Evolutionary conservation across 2,329 filamentous ascomycete species (phyloP), one percentile per base, ranked within the genome.

Genomic region (Botrytis porri): DNA sequence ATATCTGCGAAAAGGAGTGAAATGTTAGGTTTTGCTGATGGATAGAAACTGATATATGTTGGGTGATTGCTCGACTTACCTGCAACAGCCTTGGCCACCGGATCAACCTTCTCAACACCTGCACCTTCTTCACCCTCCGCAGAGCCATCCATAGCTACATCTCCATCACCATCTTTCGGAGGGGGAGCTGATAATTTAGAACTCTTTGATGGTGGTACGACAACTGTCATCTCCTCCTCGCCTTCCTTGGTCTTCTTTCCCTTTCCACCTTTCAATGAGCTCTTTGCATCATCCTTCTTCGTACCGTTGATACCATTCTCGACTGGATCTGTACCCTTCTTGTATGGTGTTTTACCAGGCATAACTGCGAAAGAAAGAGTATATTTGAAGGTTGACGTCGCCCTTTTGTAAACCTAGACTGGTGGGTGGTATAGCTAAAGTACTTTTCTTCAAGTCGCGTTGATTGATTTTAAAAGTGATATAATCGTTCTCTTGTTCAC

Each of bases 141-240:
- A 54, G 80, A 82, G 76, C 88, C 90, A 76, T 89, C 89, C 92
- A 94, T 94, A 77, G 85, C 84, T 75, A 93, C 86, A 81, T 95
- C 92, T 69, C 87, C 90, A 78, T 93, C 90, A 74, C 85, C 85
- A 80, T 92, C 89, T 77, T 88, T 85, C 45, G 84, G 83, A 71
- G 85, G 83, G 75, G 87, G 85, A 77, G 85, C 85, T 73, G 89
- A 87, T 73, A 87, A 83, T 83, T 89, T 86, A 75, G 86, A 84
- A 79, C 85, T 84, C 85, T 93, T 93, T 76, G 90, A 88, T 73
- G 90, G 91, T 71, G 92, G 91, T 62, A 94, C 91, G 78, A 94
- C 92, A 76, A 94, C 91, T 69, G 92, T 94, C 91, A 94, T 94
- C 85, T 93, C 91, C 74, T 90, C 90, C 29, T 72, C 70, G 79